Evolutionary conservation across 495 filamentous ascomycete species (phyloP), one percentile per base, ranked within the genome.

Genomic region (Neurospora tetraspora): DNA sequence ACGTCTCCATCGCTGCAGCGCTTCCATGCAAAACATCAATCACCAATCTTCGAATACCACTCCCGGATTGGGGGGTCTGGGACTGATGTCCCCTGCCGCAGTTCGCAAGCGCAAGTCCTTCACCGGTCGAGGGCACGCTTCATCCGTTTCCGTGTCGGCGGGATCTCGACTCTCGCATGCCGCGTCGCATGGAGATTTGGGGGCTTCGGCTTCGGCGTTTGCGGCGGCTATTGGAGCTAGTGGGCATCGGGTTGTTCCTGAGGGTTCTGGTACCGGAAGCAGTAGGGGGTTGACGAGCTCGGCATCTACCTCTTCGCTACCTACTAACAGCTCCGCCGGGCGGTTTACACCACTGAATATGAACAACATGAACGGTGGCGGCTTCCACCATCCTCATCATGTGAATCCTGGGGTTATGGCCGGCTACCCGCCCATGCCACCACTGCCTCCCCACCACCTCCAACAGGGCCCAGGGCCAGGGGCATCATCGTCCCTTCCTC

Each of bases 31-130:
- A 53, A 74, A 69, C 7, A 65, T 65, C 14, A 65, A 65, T 27
- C 23, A 71, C 11, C 76, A 76, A 74, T 8, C 77, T 70, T 74
- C 74, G 73, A 70, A 74, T 72, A 36, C 76, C 71, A 42, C 45
- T 14, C 14, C 61, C 16, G 68, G 12, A 27, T 9, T 42, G 14
- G 27, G 53, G 9, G 27, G 53, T 8, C 3, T 61, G 23, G 53
- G 53, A 8, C 12, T 61, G 2, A 65, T 65, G 53, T 65, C 53
- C 45, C 37, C 73, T 18, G 61, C 74, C 3, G 77, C 78, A 10
- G 70, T 80, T 9, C 61, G 74, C 31, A 81, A 81, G 61, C 74
- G 77, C 10, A 71, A 74, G 34, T 78, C 75, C 36, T 81, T 76
- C 76, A 78, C 78, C 8, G 74, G 72, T 2, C 70, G 76, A 0